phyloP scores from a whole-genome alignment of 2,329 filamentous ascomycete species.

The Penicillium italicum region DNA sequence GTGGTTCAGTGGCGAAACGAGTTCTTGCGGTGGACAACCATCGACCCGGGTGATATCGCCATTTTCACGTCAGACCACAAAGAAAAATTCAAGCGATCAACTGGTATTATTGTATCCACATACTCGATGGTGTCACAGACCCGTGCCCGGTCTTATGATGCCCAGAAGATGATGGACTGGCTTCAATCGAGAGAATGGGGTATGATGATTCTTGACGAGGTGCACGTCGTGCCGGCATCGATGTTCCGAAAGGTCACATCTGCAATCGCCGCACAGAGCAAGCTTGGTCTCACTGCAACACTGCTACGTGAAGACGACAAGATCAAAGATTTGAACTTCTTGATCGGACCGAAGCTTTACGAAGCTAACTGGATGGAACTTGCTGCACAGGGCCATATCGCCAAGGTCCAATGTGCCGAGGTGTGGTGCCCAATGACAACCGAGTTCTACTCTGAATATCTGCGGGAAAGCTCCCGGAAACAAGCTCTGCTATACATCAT shows the following conservation, averaged over 20 bases:
- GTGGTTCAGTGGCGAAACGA: constrained; percentile 96
- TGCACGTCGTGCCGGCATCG: constrained; percentile 94
- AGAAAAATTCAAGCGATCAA: constrained; percentile 76
- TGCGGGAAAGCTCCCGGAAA: constrained; percentile 66
- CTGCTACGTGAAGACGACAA: constrained; percentile 96
- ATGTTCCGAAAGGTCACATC: constrained; percentile 95
- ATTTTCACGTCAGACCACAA: constrained; percentile 95
- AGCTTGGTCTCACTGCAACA: constrained; percentile 90
- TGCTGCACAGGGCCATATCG: constrained; percentile 93
- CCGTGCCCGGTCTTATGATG: constrained; percentile 81
- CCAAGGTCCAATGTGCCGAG: constrained; percentile 93
- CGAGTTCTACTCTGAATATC: constrained; percentile 94
- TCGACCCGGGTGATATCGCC: constrained; percentile 86
- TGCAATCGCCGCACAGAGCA: constrained; percentile 89
- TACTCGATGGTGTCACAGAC: constrained; percentile 99
- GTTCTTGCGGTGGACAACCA: constrained; percentile 99
- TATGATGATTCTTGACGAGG: constrained; percentile 93
- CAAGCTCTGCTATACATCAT: constrained; percentile 80
- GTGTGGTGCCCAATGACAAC: constrained; percentile 99
- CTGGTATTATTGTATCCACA: constrained; percentile 94
- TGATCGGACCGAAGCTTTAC: constrained; percentile 95
- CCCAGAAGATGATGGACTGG: constrained; percentile 97
- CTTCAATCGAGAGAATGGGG: constrained; percentile 89
- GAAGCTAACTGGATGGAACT: constrained; percentile 99
- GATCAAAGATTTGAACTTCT: constrained; percentile 93